phyloP scores from a whole-genome alignment of 345 rosid species.

The Aquilaria malaccensis region DNA sequence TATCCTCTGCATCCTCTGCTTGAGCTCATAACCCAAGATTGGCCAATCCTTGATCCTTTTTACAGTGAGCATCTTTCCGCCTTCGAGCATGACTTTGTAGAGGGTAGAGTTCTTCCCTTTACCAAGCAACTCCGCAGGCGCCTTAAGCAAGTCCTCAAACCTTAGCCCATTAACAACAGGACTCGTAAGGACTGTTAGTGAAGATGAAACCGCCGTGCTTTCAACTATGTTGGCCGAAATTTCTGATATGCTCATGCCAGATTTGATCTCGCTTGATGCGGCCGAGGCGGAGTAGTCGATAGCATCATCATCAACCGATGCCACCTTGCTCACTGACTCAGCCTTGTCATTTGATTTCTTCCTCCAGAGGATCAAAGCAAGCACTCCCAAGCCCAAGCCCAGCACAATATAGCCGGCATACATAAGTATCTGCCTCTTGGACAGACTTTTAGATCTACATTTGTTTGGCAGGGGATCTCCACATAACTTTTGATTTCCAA shows the following conservation, averaged over 20 bases:
- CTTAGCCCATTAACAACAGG: slow-evolving; percentile 31
- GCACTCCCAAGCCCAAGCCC: slow-evolving; percentile 22
- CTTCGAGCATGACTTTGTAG: slow-evolving; percentile 37
- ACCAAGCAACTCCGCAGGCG: slow-evolving; percentile 60
- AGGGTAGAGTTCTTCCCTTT: slow-evolving; percentile 48
- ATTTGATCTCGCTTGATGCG: slow-evolving; percentile 16
- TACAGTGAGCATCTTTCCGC: slow-evolving; percentile 37
- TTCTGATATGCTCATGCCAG: slow-evolving; percentile 20
- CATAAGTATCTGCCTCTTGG: slow-evolving; percentile 27
- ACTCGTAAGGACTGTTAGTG: slow-evolving; percentile 41
- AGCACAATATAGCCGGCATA: slow-evolving; percentile 37
- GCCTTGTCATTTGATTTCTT: slow-evolving; percentile 12
- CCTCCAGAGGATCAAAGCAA: slow-evolving; percentile 17
- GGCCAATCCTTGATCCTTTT: slow-evolving; percentile 60
- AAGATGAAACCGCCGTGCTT: slow-evolving; percentile 24
- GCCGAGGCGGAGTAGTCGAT: slow-evolving; percentile 12
- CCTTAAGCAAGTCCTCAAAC: slow-evolving; percentile 48
- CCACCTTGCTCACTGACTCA: slow-evolving; percentile 14
- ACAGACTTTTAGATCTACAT: slow-evolving; percentile 16
- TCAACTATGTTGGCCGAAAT: slow-evolving; percentile 20
- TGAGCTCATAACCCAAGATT: slow-evolving; percentile 31
- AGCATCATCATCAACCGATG: slow-evolving; percentile 22
- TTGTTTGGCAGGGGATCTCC: slow-evolving; percentile 25
- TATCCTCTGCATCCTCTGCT: slow-evolving; percentile 43
- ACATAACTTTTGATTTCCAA: slow-evolving; percentile 37